Evolutionary conservation across 371 early-diverging fungal species (phyloP).

Genomic region (Ecytonucleospora hepatopenaei): DNA sequence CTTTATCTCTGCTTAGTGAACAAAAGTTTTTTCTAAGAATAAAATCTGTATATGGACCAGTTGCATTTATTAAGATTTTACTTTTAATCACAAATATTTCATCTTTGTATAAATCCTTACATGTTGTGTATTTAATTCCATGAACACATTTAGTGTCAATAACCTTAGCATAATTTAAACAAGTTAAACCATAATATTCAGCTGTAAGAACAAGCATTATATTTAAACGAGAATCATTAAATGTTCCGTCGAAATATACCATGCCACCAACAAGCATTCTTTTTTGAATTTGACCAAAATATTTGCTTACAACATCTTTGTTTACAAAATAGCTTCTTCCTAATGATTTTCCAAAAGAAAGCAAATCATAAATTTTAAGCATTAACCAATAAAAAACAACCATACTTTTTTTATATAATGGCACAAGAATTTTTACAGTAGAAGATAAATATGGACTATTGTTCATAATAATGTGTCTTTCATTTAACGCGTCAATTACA

Average conservation of each 20-base stretch:
- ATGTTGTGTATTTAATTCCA: slow-evolving; percentile 63
- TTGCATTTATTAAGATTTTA: slow-evolving; percentile 84
- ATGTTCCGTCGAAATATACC: slow-evolving; percentile 92
- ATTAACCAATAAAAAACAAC: slow-evolving; percentile 90
- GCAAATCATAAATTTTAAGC: slow-evolving; percentile 78
- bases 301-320: slow-evolving; percentile 70
- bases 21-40: too few species aligned
- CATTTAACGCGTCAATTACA: slow-evolving; percentile 84
- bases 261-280: slow-evolving; percentile 78
- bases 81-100: slow-evolving; percentile 71
- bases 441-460: slow-evolving; percentile 84
- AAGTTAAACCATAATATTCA: slow-evolving; percentile 74
- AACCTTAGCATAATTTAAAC: slow-evolving; percentile 85
- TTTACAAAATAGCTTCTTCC: slow-evolving; percentile 72
- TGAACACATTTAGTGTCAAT: slow-evolving; percentile 65
- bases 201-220: slow-evolving; percentile 84
- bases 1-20: slow-evolving; percentile 71
- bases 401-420: slow-evolving; percentile 81
- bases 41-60: slow-evolving; percentile 64
- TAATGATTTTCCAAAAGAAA: slow-evolving; percentile 77
- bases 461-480: slow-evolving; percentile 77
- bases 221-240: slow-evolving; percentile 92
- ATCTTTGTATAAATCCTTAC: slow-evolving; percentile 73
- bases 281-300: slow-evolving; percentile 80
- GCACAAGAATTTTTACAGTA: slow-evolving; percentile 83